Evolutionary conservation across 2,329 filamentous ascomycete genomes (phyloP), one percentile per base, ranked within the genome.

Genomic region (Fusarium guadeloupense): DNA sequence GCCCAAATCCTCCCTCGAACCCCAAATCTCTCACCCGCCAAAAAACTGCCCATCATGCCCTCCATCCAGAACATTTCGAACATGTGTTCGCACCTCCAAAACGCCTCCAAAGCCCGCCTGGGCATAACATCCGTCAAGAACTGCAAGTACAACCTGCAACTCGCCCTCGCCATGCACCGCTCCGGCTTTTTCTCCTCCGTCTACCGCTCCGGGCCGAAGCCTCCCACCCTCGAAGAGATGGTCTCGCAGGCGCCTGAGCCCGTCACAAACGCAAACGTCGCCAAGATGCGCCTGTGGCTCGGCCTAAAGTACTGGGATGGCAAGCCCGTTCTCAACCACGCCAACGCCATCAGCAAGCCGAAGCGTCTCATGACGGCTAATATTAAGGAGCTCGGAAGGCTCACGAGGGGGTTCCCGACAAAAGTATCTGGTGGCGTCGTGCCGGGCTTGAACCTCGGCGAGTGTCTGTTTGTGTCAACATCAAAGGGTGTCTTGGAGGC

Each of bases 241-340:
- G 64, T 77, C 34, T 75, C 80, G 10, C 59, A 73, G 59, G 75
- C 83, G 21, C 80, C 86, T 12, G 84, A 85, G 59, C 80, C 80
- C 13, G 81, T 91, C 53, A 92, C 89, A 41, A 80, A 81, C 59
- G 81, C 80, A 69, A 97, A 96, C 76, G 85, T 92, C 31, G 85
- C 92, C 5, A 83, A 81, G 33, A 84, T 91, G 72, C 83, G 93
- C 57, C 79, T 97, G 65, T 97, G 93, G 93, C 77, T 97, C 12
- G 92, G 92, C 1, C 80, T 97, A 70, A 97, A 97, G 80, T 97
- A 97, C 83, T 91, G 86, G 85, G 87, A 93, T 67, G 90, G 90
- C 72, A 82, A 88, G 75, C 92, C 93, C 6, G 92, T 97, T 19
- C 78, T 97, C 66, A 81, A 81, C 60, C 83, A 85, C 63, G 83